Evolutionary conservation across 192 early-diverging fungal genomes (phyloP), one percentile per base, ranked within the genome.

Genomic region (Phycomyces blakesleeanus): DNA sequence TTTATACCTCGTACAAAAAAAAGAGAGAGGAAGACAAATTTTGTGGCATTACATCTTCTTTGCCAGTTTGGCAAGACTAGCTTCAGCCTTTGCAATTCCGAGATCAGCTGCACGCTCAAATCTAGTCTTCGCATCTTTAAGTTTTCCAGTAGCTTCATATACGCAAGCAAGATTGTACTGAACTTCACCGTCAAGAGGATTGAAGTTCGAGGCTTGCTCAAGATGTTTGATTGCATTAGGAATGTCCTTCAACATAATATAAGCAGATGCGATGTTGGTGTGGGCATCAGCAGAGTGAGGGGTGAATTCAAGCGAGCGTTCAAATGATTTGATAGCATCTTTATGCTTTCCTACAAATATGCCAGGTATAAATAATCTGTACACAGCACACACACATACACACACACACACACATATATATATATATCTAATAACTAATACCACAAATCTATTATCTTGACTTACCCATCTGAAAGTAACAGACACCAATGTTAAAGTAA

Each of bases 201-300:
- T 78, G 26, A 92, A 68, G 37, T 75, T 72, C 2, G 80, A 55
- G 1, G 90, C 90, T 20, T 78, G 67, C 55, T 79, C 64, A 63
- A 87, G 76, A 59, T 87, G 81, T 15, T 26, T 57, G 5, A 90
- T 55, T 0, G 87, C 84, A 51, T 53, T 64, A 8, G 65, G 51
- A 9, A 64, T 25, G 47, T 87, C 77, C 38, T 76, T 76, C 20
- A 86, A 62, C 71, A 78, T 68, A 34, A 78, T 69, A 57, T 84
- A 80, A 9, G 80, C 67, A 40, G 87, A 87, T 8, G 86, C 90
- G 39, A 87, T 59, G 63, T 90, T 92, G 57, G 87, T 85, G 57
- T 87, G 85, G 2, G 83, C 87, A 66, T 92, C 90, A 0, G 81
- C 69, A 14, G 78, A 71, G 29, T 63, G 57, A 0, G 84, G 79